Conservation (phyloP, 306 rosid genomes). For the Lathyrus tuberosus region DNA sequence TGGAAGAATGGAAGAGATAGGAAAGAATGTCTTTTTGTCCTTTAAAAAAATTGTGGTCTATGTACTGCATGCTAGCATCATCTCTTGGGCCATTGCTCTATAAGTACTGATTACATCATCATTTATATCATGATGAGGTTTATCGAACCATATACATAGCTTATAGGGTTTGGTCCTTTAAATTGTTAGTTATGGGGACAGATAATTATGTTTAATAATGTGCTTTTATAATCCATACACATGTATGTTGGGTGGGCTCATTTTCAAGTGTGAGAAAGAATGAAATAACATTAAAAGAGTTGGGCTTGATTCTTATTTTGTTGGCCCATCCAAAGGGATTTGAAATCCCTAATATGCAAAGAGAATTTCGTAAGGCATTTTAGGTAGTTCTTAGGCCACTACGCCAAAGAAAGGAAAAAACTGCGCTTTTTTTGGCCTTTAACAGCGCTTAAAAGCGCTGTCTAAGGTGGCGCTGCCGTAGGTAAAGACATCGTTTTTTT, state of each 20-base stretch:
- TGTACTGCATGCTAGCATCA: constrained; percentile 53
- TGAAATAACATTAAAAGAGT: no score
- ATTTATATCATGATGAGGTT: constrained; percentile 61
- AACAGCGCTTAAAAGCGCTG: no score
- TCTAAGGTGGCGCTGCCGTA: no score
- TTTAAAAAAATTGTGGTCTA: constrained; percentile 8
- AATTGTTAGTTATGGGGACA: constrained; percentile 53
- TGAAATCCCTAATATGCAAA: no score
- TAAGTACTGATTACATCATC: constrained; percentile 44
- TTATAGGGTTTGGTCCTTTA: constrained; percentile 41
- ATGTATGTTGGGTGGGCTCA: constrained; percentile 27
- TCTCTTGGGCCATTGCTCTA: constrained; percentile 49
- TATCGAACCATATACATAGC: constrained; percentile 44
- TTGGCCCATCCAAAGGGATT: no score
- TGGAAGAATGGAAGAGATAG: not conserved
- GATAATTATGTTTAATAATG: constrained; percentile 50
- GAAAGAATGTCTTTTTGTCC: constrained; percentile 26
- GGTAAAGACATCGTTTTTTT: no score
- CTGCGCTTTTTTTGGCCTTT: no score
- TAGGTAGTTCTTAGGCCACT: no score
- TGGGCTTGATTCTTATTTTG: no score
- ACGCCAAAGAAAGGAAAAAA: no score
- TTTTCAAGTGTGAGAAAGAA: no score
- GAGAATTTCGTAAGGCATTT: no score
- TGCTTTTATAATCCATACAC: constrained; percentile 41